Conservation (phyloP, 106 monocot genomes). For the Dioscorea dumetorum region DNA sequence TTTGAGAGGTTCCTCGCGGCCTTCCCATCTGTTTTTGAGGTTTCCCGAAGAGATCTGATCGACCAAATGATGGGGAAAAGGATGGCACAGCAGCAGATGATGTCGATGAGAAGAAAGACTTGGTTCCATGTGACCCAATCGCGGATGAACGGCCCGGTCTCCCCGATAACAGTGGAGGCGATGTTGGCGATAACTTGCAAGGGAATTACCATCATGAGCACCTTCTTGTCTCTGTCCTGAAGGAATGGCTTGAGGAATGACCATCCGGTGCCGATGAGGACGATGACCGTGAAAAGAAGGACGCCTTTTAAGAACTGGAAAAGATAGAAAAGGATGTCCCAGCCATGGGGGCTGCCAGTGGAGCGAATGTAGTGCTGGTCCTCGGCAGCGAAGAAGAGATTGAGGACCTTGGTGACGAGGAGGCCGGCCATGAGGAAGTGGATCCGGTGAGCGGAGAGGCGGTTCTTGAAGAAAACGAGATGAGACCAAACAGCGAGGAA, state of each 20-base stretch:
- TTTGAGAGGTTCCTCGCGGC: conserved; percentile 80
- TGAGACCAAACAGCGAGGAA: conserved; percentile 70
- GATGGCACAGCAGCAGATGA: conserved; percentile 81
- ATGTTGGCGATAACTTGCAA: conserved; percentile 84
- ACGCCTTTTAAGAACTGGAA: conserved; percentile 87
- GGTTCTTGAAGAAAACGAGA: conserved; percentile 39
- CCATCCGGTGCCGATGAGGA: conserved; percentile 93
- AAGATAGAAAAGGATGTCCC: conserved; percentile 88
- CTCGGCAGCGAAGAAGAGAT: conserved; percentile 72
- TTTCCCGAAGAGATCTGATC: conserved; percentile 65
- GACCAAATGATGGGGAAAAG: conserved; percentile 94
- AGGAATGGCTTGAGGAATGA: conserved; percentile 94
- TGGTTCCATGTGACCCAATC: conserved; percentile 87
- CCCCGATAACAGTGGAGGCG: conserved; percentile 80
- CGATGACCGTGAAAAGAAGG: conserved; percentile 82
- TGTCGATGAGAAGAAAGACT: conserved; percentile 74
- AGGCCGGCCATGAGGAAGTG: conserved; percentile 78
- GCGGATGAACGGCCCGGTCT: conserved; percentile 76
- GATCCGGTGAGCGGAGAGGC: conserved; percentile 55
- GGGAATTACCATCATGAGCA: conserved; percentile 88
- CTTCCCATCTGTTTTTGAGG: conserved; percentile 94
- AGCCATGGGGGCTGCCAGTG: conserved; percentile 87
- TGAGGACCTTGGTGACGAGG: conserved; percentile 53
- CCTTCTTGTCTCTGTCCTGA: conserved; percentile 94
- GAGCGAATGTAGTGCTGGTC: conserved; percentile 86